Evolutionary conservation across 2,329 filamentous ascomycete genomes (phyloP).

Genomic region (Chaetomiaceae sp.): DNA sequence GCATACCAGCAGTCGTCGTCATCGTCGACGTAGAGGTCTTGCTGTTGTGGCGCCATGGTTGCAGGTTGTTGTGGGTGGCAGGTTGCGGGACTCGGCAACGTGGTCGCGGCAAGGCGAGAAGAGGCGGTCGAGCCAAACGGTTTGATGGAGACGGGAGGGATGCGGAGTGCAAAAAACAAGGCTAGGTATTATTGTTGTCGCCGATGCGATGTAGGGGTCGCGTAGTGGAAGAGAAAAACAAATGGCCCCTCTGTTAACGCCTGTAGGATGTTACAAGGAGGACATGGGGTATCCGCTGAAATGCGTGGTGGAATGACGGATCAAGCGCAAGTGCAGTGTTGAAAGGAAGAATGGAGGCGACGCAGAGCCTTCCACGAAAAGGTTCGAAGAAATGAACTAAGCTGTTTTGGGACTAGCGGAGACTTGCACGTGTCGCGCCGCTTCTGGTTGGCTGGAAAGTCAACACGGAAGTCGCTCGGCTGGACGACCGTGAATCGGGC

Average conservation of each 20-base stretch:
- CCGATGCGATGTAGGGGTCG: not conserved
- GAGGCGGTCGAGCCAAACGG: not conserved
- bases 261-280: constrained; percentile 19
- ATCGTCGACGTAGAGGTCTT: constrained; percentile 67
- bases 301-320: constrained; percentile 9
- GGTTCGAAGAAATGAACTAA: constrained; percentile 17
- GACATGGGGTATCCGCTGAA: constrained; percentile 13
- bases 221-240: constrained; percentile 11
- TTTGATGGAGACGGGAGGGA: not conserved
- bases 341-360: constrained; percentile 21
- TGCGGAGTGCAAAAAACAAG: not conserved
- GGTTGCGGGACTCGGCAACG: not conserved
- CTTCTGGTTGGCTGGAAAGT: constrained; percentile 7
- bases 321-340: constrained; percentile 10
- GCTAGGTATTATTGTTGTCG: constrained; percentile 16
- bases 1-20: constrained; percentile 66
- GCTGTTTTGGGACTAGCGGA: constrained; percentile 12
- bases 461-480: not conserved
- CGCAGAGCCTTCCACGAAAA: constrained; percentile 28
- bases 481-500: too few relatives aligned
- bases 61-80: not conserved
- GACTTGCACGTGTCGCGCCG: constrained; percentile 23
- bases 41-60: constrained; percentile 63
- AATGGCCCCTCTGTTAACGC: constrained; percentile 18
- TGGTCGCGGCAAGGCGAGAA: constrained; percentile 6